phyloP scores from a whole-genome alignment of 176 grass and related monocot genomes.

The Carex littledalei region DNA sequence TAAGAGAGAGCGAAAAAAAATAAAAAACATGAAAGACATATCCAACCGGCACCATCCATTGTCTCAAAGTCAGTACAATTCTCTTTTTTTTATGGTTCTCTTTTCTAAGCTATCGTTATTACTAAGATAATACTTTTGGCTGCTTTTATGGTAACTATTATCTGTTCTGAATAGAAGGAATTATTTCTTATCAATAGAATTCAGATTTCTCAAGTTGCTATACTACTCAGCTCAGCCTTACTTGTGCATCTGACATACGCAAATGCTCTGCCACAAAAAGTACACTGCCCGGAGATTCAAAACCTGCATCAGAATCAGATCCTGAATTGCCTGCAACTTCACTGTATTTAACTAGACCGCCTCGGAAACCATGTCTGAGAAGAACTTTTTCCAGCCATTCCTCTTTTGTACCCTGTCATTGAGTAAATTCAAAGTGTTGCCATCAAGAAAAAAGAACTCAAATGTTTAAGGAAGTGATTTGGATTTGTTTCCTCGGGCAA shows the following conservation, averaged over 20 bases:
- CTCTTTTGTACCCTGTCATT: slow-evolving; percentile 33
- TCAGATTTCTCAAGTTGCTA: neutral
- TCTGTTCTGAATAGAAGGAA: neutral
- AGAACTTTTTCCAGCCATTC: slow-evolving; percentile 57
- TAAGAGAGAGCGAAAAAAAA: neutral
- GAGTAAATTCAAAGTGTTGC: slow-evolving; percentile 5
- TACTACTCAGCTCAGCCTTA: slow-evolving; percentile 27
- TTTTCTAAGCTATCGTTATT: neutral
- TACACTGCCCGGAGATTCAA: slow-evolving; percentile 15
- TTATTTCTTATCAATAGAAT: neutral
- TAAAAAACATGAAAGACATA: neutral
- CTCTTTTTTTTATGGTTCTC: neutral
- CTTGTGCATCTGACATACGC: slow-evolving; percentile 82
- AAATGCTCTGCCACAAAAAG: slow-evolving; percentile 80
- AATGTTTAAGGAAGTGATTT: slow-evolving; percentile 18
- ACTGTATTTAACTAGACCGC: slow-evolving; percentile 40
- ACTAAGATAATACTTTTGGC: neutral
- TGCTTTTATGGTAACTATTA: neutral
- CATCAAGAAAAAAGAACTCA: neutral
- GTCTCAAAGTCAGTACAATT: neutral
- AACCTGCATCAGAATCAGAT: slow-evolving; percentile 22
- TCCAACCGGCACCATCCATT: slow-evolving; percentile 1
- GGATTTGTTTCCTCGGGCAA: neutral
- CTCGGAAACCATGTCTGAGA: slow-evolving; percentile 48
- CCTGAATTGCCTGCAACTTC: slow-evolving; percentile 38